These are phyloP conservation scores for Xylaria curta DNA, from an alignment of 495 filamentous ascomycete genomes.

Conservation along the genomic window DNA sequence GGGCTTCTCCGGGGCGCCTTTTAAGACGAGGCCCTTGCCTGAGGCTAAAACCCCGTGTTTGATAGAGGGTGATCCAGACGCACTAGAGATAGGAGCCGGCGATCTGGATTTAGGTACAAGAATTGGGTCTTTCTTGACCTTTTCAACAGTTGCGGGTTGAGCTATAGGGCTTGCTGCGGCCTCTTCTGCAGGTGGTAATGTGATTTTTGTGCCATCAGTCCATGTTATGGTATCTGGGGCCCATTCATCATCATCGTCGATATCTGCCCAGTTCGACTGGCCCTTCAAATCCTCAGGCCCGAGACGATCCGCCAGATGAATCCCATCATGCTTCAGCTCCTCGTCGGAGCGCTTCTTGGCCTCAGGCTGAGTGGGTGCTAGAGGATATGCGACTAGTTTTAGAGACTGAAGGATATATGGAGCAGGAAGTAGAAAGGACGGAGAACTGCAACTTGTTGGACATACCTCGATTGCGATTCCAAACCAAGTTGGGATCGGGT, in stretches of 20 bases:
- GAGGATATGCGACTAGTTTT: conserved; percentile 32
- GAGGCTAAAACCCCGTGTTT: conserved; percentile 52
- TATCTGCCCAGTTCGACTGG: conserved; percentile 95
- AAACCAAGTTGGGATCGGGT: conserved; percentile 77
- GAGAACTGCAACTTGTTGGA: conserved; percentile 19
- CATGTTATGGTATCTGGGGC: conserved; percentile 94
- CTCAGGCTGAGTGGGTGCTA: conserved; percentile 78
- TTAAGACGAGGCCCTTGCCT: conserved; percentile 64
- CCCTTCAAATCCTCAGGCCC: conserved; percentile 78
- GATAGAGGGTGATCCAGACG: conserved; percentile 45
- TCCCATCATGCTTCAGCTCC: conserved; percentile 93
- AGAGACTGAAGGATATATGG: conserved; percentile 6
- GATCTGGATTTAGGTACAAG: conserved; percentile 46
- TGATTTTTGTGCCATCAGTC: conserved; percentile 95
- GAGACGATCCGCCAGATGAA: conserved; percentile 91
- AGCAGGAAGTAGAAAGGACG: conserved; percentile 8
- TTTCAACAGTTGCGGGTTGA: conserved; percentile 30
- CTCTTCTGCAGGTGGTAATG: conserved; percentile 69
- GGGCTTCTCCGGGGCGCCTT: conserved; percentile 74
- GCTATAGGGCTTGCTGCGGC: conserved; percentile 48
- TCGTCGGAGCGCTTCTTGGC: conserved; percentile 96
- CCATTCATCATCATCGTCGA: conserved; percentile 99
- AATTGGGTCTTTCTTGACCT: conserved; percentile 31
- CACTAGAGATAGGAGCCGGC: conserved; percentile 42
- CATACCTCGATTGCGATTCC: conserved; percentile 98